Evolutionary conservation across 2,329 filamentous ascomycete species (phyloP).

Genomic region (Botrytis elliptica): DNA sequence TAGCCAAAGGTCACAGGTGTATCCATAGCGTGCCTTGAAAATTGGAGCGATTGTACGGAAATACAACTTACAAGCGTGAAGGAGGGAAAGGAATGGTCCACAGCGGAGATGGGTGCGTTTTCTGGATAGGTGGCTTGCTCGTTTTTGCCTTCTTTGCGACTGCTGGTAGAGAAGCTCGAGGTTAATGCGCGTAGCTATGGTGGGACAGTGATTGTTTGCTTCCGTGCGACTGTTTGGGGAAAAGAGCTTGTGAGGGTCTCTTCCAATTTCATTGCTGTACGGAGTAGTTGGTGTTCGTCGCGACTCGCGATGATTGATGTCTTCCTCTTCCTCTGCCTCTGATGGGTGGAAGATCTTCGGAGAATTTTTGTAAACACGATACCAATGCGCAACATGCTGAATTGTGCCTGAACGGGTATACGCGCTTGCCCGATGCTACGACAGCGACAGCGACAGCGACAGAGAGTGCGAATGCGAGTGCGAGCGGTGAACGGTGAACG

Average conservation of each 20-base stretch:
- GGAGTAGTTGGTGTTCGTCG: background rate
- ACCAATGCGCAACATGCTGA: background rate
- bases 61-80: too few species aligned
- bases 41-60: background rate
- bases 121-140: background rate
- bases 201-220: background rate
- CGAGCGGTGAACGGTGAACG: background rate
- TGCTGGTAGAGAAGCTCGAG: background rate
- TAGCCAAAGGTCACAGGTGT: background rate
- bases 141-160: background rate
- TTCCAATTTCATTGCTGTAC: background rate
- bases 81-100: background rate
- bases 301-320: background rate
- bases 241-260: background rate
- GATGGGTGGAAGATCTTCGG: background rate
- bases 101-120: conserved; percentile 1
- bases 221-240: background rate
- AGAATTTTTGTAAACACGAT: background rate
- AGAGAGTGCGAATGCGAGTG: background rate
- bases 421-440: background rate
- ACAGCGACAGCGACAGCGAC: background rate
- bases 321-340: background rate
- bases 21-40: conserved; percentile 12
- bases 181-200: conserved; percentile 9
- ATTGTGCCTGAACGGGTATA: background rate